Evolutionary conservation across 768 basidiomycete species (phyloP), one percentile per base, ranked within the genome.

Genomic region (Coprinopsis cinerea): DNA sequence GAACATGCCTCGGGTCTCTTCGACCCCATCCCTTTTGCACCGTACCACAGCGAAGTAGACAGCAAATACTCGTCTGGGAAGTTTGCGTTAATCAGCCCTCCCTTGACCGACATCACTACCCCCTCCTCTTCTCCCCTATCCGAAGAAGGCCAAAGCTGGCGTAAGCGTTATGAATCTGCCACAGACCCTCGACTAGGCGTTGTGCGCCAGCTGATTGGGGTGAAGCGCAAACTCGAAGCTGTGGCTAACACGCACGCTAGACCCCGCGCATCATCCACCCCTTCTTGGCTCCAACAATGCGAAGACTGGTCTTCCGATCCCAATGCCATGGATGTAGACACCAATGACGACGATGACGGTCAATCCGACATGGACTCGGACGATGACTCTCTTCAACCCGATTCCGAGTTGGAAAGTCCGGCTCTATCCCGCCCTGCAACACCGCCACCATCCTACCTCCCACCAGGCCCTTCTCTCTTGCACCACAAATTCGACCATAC

Each of bases 31-130:
- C 80, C 83, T 0, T 91, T 92, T 52, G 77, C 83, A 0, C 63
- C 71, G 9, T 78, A 74, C 37, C 84, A 90, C 59, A 72, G 76
- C 15, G 55, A 71, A 13, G 71, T 79, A 13, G 88, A 92, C 59
- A 79, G 79, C 9, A 92, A 92, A 66, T 91, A 92, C 57, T 68
- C 70, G 0, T 56, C 73, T 22, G 88, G 88, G 25, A 91, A 91
- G 63, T 92, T 90, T 54, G 69, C 76, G 20, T 63, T 87, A 83
- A 4, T 79, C 79, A 2, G 75, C 77, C 30, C 68, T 69, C n/a
- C n/a, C n/a, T n/a, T n/a, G n/a, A 46, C 73, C 72, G 18, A 62
- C 32, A 60, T 43, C 30, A 35, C 47, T 34, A 10, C 15, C 9
- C 3, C 65, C 56, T 51, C 63, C 32, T 59, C 61, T 23, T 17